phyloP scores from a whole-genome alignment of 164 flowering plant genomes.

The Tetracentron sinense region DNA sequence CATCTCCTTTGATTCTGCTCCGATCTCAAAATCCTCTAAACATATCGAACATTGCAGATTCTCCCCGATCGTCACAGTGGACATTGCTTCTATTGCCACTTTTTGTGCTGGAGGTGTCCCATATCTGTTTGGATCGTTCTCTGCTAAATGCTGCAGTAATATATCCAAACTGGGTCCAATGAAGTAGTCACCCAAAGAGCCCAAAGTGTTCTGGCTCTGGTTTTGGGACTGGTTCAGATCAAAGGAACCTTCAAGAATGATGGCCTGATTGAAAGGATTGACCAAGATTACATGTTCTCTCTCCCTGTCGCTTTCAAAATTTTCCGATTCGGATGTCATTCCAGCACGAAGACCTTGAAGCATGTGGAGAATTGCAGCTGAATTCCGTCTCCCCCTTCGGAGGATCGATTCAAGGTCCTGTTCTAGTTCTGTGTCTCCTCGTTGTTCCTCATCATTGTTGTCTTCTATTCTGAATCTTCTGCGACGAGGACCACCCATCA shows the following conservation, averaged over 20 bases:
- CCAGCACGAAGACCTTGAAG: conserved; percentile 56
- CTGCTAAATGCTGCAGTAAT: conserved; percentile 80
- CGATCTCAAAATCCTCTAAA: conserved; percentile 71
- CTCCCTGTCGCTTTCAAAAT: conserved; percentile 27
- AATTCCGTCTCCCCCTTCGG: conserved; percentile 61
- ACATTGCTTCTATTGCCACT: conserved; percentile 73
- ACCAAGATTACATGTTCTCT: conserved; percentile 50
- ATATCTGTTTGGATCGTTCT: conserved; percentile 79
- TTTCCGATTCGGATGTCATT: conserved; percentile 38
- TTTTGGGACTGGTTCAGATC: conserved; percentile 23
- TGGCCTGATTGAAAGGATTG: conserved; percentile 56
- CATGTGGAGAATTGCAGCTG: conserved; percentile 56
- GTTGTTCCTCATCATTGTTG: conserved; percentile 26
- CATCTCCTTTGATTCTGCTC: conserved; percentile 72
- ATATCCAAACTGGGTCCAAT: conserved; percentile 72
- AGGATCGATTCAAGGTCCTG: conserved; percentile 39
- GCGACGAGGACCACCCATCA: conserved; percentile 57
- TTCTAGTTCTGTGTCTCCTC: conserved; percentile 42
- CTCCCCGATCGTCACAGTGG: conserved; percentile 49
- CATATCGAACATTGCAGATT: conserved; percentile 63
- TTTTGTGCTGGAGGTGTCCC: conserved; percentile 90
- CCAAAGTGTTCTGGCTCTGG: conserved; percentile 28
- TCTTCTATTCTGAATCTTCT: conserved; percentile 38
- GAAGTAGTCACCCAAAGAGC: conserved; percentile 69
- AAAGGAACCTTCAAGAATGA: conserved; percentile 50